Evolutionary conservation across 331 rosid genomes (phyloP), one percentile per base, ranked within the genome.

Genomic region (Rosa hybrid): DNA sequence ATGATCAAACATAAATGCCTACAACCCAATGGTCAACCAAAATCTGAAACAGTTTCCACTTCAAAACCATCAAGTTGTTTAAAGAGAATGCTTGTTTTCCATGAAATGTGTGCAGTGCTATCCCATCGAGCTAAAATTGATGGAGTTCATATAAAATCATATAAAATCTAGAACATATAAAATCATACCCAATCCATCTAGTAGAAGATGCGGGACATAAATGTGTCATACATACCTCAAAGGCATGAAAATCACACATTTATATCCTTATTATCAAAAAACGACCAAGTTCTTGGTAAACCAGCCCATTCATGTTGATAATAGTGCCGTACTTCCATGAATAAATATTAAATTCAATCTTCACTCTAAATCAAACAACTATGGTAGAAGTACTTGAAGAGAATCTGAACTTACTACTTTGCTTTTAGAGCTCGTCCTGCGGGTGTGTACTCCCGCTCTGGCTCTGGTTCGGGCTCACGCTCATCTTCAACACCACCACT

Each of bases 351-450:
- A 49, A 38, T 57, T 59, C 70, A 57, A 57, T 75, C 23, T 21
- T 56, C 64, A 83, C 59, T 49, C 64, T 21, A 62, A 63, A 23
- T 46, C 42, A 49, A 65, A 39, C 16, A 38, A 34, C 50, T 38
- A 12, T 5, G 42, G 51, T 7, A 23, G 46, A 25, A 60, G 18
- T 44, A 48, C 63, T 73, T 53, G 51, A 77, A 73, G 80, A 68
- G 73, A 60, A 74, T 67, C 30, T 68, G 53, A 59, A 85, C 99
- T 83, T 90, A 96, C 99, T 56, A 96, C 82, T 96, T 96, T 77
- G 80, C 85, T 84, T 90, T 96, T 72, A 90, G 86, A 81, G 99
- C 97, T 57, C 98, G 95, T 82, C 99, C 99, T 46, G 99, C 99
- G 20, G 98, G 92, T 41, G 99, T 96, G 83, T 96, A 96, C 82